Base-by-base conservation (phyloP, 768 basidiomycete genomes). In the Jaapia argillacea region DNA sequence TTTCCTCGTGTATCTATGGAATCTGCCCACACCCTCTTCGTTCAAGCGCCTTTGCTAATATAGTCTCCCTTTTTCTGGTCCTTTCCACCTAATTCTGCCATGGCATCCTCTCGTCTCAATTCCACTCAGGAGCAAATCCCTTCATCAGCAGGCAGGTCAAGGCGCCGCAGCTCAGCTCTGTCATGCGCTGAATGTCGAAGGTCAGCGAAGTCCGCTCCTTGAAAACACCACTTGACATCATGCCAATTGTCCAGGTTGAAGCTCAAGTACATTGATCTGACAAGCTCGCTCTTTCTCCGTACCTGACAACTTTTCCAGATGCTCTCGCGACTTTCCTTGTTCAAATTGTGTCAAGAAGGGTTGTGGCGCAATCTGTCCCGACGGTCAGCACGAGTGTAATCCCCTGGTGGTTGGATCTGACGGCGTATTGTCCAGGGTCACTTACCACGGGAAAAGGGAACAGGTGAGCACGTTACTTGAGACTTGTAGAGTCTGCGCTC, bases 371-470 rank as follows among this genome's bases (percentile, higher is more conserved):
- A 83, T 85, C 39, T 85, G 82, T 58, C 81, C 81, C 4, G 73
- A 81, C 52, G 79, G 76, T 74, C 10, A 33, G 28, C 16, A 41
- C 40, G 58, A 45, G 12, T 41, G 40, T 14, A 44, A 13, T 20
- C 22, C 18, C 37, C 33, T 6, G 12, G 43, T 42, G 22, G 47
- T 39, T 46, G 44, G 39, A 28, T 43, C 23, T 41, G 36, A 18
- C 21, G 41, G 41, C 44, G 44, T 41, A 39, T 27, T 48, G 41
- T 37, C 33, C 47, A 81, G 80, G 79, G 13, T 80, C 79, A 24
- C 67, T 83, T 28, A 82, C 80, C 7, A 82, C 81, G 12, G 81
- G 81, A 47, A 82, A 80, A 57, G 81, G 81, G 10, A 85, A 83
- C 56, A 66, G 81, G 81, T 79, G 51, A 40, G 55, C 47, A 26